Evolutionary conservation across 257 asterid genomes (phyloP), one percentile per base, ranked within the genome.

Genomic region (Ajuga chamaepitys): DNA sequence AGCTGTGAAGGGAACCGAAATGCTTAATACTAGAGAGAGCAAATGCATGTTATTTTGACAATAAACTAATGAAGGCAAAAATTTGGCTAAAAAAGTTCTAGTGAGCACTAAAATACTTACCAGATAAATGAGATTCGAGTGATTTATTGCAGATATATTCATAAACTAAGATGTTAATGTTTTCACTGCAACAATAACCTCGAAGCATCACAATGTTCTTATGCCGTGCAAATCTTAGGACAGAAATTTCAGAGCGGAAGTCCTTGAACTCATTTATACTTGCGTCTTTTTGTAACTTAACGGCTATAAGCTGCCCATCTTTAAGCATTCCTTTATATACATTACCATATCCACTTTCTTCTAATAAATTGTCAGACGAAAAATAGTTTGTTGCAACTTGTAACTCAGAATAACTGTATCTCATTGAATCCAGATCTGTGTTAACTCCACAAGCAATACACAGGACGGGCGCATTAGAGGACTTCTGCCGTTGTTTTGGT

Each of bases 71-170:
- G 41, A 48, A 20, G 17, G 30, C 13, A 37, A 22, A 46, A 30
- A 18, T 25, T 16, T 35, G 35, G 62, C 41, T 48, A 20, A 5
- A 30, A 4, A 52, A 37, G 26, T 50, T 45, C 34, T 17, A 7
- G 7, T 30, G 14, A 53, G 44, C 26, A 24, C 30, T 14, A 42
- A 34, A 48, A 45, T 48, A 20, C 79, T 73, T 67, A 88, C 96
- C 89, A 34, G 84, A 84, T 64, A 88, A 75, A 80, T 88, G 89
- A 95, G 89, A 82, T 34, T 82, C 86, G 22, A 88, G 88, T 45
- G 96, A 86, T 35, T 68, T 83, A 50, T 82, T 72, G 83, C 80
- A 77, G 70, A 82, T 74, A 40, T 80, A 77, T 75, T 86, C 95
- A 26, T 86, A 84, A 16, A 88, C 88, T 72, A 88, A 75, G 67